These are phyloP conservation scores for Gremmenia infestans DNA, from an alignment of 2,329 filamentous ascomycete species.

Conservation along the genomic window DNA sequence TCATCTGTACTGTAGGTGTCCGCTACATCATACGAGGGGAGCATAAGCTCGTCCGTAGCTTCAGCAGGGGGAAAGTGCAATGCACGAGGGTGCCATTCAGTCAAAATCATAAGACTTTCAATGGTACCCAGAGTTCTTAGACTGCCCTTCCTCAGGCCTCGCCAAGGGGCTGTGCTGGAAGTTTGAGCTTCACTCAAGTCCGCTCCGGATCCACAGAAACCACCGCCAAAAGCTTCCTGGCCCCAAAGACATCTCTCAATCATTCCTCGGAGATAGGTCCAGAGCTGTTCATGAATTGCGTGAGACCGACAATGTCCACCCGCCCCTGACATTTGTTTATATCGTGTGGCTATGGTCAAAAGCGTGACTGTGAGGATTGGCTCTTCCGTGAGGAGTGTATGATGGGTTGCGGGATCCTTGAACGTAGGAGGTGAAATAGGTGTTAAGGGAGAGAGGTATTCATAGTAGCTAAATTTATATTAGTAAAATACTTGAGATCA, in stretches of 20 bases:
- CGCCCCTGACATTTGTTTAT: slow-evolving; percentile 73
- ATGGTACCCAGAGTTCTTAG: slow-evolving; percentile 88
- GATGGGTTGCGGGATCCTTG: slow-evolving; percentile 72
- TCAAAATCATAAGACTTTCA: slow-evolving; percentile 88
- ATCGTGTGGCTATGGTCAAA: slow-evolving; percentile 84
- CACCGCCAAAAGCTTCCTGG: slow-evolving; percentile 90
- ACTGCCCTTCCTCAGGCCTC: slow-evolving; percentile 69
- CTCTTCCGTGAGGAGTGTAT: slow-evolving; percentile 78
- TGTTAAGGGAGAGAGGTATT: slow-evolving; percentile 83
- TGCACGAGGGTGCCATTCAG: slow-evolving; percentile 94
- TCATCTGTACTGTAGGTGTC: slow-evolving; percentile 41
- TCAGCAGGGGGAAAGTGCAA: slow-evolving; percentile 89
- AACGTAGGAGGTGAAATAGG: slow-evolving; percentile 93
- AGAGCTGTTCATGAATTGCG: slow-evolving; percentile 90
- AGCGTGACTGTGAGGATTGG: slow-evolving; percentile 90
- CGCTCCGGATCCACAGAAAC: slow-evolving; percentile 71
- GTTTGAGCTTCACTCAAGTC: slow-evolving; percentile 49
- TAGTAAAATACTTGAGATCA: background rate
- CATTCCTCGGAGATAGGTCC: slow-evolving; percentile 91
- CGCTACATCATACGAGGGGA: slow-evolving; percentile 51
- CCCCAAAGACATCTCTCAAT: slow-evolving; percentile 94
- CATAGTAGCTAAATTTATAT: slow-evolving; percentile 66
- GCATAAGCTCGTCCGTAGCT: slow-evolving; percentile 62
- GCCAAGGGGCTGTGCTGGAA: slow-evolving; percentile 65
- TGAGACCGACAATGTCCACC: slow-evolving; percentile 80